Base-by-base conservation (phyloP, 176 grass and related monocot species). In the Saccharum officinarum region DNA sequence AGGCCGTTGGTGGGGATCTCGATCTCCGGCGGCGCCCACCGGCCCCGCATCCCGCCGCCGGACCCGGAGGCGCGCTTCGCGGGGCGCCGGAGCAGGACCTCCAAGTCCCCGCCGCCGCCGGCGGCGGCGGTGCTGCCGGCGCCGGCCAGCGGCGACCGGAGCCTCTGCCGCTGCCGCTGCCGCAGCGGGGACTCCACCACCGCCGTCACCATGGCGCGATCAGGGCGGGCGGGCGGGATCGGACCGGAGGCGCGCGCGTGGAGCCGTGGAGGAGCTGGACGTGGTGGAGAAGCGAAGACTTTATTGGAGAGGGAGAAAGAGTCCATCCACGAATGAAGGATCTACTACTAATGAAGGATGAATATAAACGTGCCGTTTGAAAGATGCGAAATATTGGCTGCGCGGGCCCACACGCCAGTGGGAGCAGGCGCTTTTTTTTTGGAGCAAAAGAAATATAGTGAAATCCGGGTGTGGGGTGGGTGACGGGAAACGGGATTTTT, bases 81-180 rank as follows among this genome's bases (percentile, higher is more conserved):
- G 31, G 88, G 77, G 4, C 87, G 81, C 89, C 76, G 73, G 87
- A 87, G 92, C 52, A 62, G 83, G 37, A 94, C 52, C 71, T 97
- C 89, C 42, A 89, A 88, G 39, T 92, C 89, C 10, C 28, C 66
- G 46, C 10, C n/a, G n/a, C n/a, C 20, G 25, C 25, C 1, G 2
- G 11, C 3, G 11, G 22, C 3, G 45, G 3, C 34, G 6, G 37
- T 38, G 37, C 37, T 38, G 37, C 10, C 18, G 33, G 14, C 1
- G 7, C 9, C n/a, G 31, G 34, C 83, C 44, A 45, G 52, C 42
- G 77, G 33, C 15, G 73, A 18, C 63, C 28, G 82, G 15, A 84
- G 86, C 67, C 85, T 66, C 50, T 80, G 77, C 6, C 54, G 28
- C 50, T 80, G 77, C 6, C 54, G 76, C 70, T 75, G 81, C 81